phyloP scores from a whole-genome alignment of 768 basidiomycete genomes.

The Xanthoconium purpureum region DNA sequence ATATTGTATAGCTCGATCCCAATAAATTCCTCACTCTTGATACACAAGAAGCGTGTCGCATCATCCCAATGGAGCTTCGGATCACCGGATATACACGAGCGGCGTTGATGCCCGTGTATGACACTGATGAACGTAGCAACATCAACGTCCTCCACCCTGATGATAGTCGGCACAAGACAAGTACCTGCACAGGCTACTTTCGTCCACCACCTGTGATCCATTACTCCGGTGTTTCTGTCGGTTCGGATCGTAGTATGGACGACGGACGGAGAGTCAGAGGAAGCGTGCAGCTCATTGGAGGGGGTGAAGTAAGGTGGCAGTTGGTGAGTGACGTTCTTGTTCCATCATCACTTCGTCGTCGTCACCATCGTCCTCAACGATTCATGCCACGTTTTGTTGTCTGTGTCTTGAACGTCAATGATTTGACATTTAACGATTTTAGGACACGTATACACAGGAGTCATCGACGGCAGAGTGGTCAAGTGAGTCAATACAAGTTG shows the following conservation, averaged over 20 bases:
- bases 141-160: conserved; percentile 16
- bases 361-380: background rate
- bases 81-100: conserved; percentile 37
- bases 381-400: background rate
- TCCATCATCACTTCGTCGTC: background rate
- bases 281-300: conserved; percentile 46
- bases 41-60: conserved; percentile 46
- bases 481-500: conserved; percentile 56
- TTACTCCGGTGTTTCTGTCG: conserved; percentile 44
- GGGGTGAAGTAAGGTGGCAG: conserved; percentile 51
- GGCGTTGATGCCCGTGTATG: conserved; percentile 19
- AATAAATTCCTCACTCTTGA: conserved; percentile 31
- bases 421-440: background rate
- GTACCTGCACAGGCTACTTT: conserved; percentile 23
- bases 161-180: background rate
- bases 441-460: conserved; percentile 29
- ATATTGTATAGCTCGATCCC: conserved; percentile 19
- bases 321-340: conserved; percentile 34
- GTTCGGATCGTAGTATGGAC: conserved; percentile 34
- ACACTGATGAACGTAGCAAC: background rate
- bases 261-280: conserved; percentile 39
- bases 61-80: conserved; percentile 51
- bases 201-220: conserved; percentile 49
- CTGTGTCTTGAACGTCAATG: background rate
- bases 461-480: conserved; percentile 45